Base-by-base conservation (phyloP, 768 basidiomycete species). In the Russula earlei region DNA sequence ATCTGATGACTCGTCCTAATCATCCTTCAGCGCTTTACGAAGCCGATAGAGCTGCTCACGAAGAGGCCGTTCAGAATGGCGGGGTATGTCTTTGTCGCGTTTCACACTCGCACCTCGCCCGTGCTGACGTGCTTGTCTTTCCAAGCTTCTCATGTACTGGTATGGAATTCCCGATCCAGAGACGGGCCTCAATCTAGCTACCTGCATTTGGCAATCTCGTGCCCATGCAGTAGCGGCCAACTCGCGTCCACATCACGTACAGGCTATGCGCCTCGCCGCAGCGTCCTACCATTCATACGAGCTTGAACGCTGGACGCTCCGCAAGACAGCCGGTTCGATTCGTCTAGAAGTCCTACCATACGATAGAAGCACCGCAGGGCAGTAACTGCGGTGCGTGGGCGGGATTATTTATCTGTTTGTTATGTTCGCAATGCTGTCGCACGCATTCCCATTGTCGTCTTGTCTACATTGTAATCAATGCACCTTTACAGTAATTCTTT, bases 151-250 rank as follows among this genome's bases (percentile, higher is more conserved):
- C 49, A 74, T 94, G 67, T 97, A 97, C 68, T 97, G 95, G 94
- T 94, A 92, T 63, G 93, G 93, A 10, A 77, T 85, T 29, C 93
- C 93, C 1, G 72, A 89, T 62, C 77, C 77, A 47, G 67, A 74
- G 36, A 87, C 87, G 0, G 84, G 91, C 1, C 74, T 87, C 70
- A 97, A 97, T 68, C 80, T 96, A 52, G 92, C 94, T 8, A 96
- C 93, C 17, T 97, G 94, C 72, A 85, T 98, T 40, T 98, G 95
- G 94, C 84, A 87, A 70, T 90, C 87, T 40, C 83, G 93, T 6
- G 78, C 78, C 62, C 86, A 92, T 58, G 95, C 94, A 4, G 71
- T 83, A 25, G 83, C 82, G 4, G 93, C 93, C 0, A 91, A 82
- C 62, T 79, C 82, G 0, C 78, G 84, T 6, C 91, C 90, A 14